phyloP scores from a whole-genome alignment of 305 asterid genomes.

The Stenogyne calaminthoides region DNA sequence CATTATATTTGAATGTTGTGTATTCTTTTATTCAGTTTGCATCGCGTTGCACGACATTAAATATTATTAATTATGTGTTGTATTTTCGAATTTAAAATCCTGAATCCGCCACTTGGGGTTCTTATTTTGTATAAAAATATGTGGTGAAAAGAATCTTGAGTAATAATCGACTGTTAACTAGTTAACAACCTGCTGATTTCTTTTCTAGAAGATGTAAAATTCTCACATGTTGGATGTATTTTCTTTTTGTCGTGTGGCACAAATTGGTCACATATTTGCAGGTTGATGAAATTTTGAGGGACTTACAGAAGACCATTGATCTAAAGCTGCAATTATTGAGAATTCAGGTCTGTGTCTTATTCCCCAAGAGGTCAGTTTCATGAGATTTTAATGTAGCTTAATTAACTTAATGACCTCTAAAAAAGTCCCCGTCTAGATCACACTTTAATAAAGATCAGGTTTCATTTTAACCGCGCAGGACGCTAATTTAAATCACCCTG shows the following conservation, averaged over 20 bases:
- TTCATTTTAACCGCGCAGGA: conserved; percentile 29
- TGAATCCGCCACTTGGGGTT: background rate
- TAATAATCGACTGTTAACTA: background rate
- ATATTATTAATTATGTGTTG: too few relatives aligned
- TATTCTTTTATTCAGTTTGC: too few relatives aligned
- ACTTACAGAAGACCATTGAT: background rate
- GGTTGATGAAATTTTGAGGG: background rate
- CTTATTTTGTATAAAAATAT: background rate
- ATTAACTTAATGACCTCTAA: conserved; percentile 2
- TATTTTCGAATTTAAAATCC: too few relatives aligned
- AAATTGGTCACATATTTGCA: background rate
- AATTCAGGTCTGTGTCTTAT: background rate
- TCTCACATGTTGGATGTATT: background rate
- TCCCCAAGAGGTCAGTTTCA: conserved; percentile 6
- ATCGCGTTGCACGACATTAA: too few relatives aligned
- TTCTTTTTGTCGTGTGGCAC: background rate
- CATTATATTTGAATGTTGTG: too few relatives aligned
- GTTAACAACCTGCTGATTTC: background rate
- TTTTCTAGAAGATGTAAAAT: background rate
- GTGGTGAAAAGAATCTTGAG: background rate
- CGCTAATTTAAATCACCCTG: conserved; percentile 13
- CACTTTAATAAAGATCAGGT: conserved; percentile 22
- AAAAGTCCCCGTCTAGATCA: background rate
- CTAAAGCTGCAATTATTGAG: conserved; percentile 3
- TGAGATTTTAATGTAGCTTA: background rate